Evolutionary conservation across 805 yeast genomes (phyloP).

Genomic region (Candida maesae): DNA sequence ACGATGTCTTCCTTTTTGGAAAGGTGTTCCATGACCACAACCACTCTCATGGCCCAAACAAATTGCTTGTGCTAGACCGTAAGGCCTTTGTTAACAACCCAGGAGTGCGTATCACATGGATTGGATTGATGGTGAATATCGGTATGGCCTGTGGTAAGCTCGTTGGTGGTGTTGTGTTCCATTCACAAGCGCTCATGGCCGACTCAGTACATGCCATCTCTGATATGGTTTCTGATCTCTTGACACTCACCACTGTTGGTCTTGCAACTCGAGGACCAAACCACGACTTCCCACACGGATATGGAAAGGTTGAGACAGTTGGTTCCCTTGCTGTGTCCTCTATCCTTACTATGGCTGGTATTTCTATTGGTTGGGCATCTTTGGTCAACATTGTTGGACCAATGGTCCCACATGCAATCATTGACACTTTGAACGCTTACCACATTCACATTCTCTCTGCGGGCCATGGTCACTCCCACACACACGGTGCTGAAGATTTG

Average conservation of each 20-base stretch:
- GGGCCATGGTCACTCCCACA: slow-evolving; percentile 32
- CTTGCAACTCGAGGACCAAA: slow-evolving; percentile 62
- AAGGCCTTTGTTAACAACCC: slow-evolving; percentile 58
- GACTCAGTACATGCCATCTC: slow-evolving; percentile 93
- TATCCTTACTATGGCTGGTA: slow-evolving; percentile 80
- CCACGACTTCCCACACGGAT: slow-evolving; percentile 72
- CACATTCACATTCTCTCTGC: slow-evolving; percentile 45
- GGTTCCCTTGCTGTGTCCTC: slow-evolving; percentile 89
- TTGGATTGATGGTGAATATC: slow-evolving; percentile 80
- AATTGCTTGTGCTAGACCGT: slow-evolving; percentile 35
- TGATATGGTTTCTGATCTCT: slow-evolving; percentile 83
- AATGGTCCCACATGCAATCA: slow-evolving; percentile 55
- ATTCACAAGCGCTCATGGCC: slow-evolving; percentile 91
- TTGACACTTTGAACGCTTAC: slow-evolving; percentile 48
- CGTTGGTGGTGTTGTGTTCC: slow-evolving; percentile 85
- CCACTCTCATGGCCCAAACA: slow-evolving; percentile 34
- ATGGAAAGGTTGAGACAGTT: slow-evolving; percentile 88
- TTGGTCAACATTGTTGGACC: slow-evolving; percentile 65
- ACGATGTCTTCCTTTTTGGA: slow-evolving; percentile 37
- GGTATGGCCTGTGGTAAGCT: slow-evolving; percentile 86
- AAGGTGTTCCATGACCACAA: slow-evolving; percentile 27
- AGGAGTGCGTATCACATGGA: slow-evolving; percentile 89
- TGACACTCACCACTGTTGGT: slow-evolving; percentile 86
- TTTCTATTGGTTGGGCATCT: slow-evolving; percentile 87
- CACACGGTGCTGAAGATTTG: slow-evolving; percentile 32